These are phyloP conservation scores for Endocarpon pusillum DNA, from an alignment of 495 filamentous ascomycete species.

Conservation along the genomic window DNA sequence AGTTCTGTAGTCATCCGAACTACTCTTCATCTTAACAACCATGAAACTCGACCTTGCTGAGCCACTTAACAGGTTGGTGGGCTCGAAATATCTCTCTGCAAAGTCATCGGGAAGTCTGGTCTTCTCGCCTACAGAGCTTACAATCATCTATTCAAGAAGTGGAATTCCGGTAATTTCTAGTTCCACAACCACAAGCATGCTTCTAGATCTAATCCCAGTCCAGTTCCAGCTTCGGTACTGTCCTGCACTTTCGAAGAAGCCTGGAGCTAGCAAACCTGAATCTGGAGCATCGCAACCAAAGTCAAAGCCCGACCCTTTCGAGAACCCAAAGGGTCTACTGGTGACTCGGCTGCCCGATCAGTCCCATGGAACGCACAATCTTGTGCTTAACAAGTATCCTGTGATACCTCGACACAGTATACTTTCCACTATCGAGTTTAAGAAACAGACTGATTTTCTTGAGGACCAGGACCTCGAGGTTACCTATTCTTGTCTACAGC, in stretches of 20 bases:
- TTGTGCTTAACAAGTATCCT: constrained; percentile 72
- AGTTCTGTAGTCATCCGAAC: no score
- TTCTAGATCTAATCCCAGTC: no score
- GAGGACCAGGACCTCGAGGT: constrained; percentile 47
- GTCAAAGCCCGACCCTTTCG: constrained; percentile 55
- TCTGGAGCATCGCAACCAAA: constrained; percentile 14
- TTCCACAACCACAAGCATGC: no score
- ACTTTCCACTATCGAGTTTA: constrained; percentile 48
- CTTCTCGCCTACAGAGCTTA: no score
- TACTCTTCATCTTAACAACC: no score
- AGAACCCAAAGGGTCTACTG: constrained; percentile 44
- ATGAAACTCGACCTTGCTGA: no score
- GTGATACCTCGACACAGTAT: constrained; percentile 70
- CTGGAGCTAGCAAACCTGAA: constrained; percentile 29
- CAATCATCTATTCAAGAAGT: no score
- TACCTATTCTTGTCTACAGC: constrained; percentile 45
- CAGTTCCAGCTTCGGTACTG: constrained; percentile 70
- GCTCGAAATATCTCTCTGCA: no score
- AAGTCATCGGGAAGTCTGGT: no score
- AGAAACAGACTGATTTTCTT: constrained; percentile 50
- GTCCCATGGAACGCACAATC: constrained; percentile 40
- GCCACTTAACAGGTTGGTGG: no score
- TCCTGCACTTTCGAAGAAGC: constrained; percentile 58
- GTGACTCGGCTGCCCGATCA: constrained; percentile 36
- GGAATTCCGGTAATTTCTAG: no score